phyloP scores from a whole-genome alignment of 2,329 filamentous ascomycete species.

The Fusarium papillatum region DNA sequence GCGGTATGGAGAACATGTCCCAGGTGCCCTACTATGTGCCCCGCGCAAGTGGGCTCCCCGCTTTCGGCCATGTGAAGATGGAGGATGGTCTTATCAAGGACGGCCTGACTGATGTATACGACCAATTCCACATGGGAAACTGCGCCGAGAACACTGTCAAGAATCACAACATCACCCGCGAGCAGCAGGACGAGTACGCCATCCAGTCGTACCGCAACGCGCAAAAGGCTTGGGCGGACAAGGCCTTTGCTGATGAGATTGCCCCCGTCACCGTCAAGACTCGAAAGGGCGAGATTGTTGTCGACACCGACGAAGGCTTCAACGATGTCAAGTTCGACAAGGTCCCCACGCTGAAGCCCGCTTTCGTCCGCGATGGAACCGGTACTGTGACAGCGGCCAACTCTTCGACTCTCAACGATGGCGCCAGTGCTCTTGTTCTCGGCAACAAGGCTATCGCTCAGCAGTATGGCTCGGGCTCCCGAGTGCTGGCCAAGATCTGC shows the following conservation, averaged over 20 bases:
- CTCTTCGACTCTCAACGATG: conserved; percentile 94
- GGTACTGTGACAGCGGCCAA: conserved; percentile 97
- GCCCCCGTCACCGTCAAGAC: conserved; percentile 87
- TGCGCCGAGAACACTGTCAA: conserved; percentile 97
- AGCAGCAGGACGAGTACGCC: conserved; percentile 93
- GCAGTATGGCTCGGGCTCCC: conserved; percentile 81
- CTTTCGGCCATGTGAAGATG: conserved; percentile 89
- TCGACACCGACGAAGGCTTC: conserved; percentile 91
- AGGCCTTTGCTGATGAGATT: conserved; percentile 91
- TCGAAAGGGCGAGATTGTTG: conserved; percentile 84
- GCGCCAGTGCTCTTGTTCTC: conserved; percentile 90
- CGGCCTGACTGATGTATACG: conserved; percentile 95
- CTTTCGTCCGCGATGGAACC: conserved; percentile 87
- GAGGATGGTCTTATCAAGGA: conserved; percentile 96
- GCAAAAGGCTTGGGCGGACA: conserved; percentile 88
- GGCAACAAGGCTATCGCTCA: conserved; percentile 85
- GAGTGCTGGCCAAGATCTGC: conserved; percentile 89
- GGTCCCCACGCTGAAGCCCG: conserved; percentile 88
- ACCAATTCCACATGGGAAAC: conserved; percentile 97
- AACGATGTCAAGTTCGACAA: conserved; percentile 90
- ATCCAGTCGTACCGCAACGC: conserved; percentile 91
- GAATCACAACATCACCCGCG: conserved; percentile 82
- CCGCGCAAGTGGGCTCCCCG: conserved; percentile 83
- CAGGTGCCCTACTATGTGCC: conserved; percentile 92
- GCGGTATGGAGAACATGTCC: conserved; percentile 99